Conservation (phyloP, 2,329 filamentous ascomycete species). For the Beauveria bassiana region DNA sequence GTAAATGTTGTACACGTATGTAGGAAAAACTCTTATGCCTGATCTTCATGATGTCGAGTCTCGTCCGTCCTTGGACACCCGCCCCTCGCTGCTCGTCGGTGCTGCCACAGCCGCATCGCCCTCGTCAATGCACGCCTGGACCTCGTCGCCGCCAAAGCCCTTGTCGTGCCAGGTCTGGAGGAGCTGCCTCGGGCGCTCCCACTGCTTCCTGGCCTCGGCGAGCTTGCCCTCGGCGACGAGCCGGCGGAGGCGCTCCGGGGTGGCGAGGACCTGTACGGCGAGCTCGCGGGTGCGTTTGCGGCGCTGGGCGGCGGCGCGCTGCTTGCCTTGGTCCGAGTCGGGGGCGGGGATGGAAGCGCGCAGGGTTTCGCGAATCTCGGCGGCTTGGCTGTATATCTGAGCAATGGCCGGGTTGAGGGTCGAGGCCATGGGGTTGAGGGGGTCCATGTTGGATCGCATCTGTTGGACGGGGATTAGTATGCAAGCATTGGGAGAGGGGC, state of each 20-base stretch:
- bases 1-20: not conserved
- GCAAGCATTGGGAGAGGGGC: not conserved
- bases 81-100: constrained; percentile 7
- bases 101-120: constrained; percentile 41
- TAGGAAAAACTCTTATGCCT: not conserved
- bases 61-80: constrained; percentile 16
- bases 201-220: constrained; percentile 52
- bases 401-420: constrained; percentile 67
- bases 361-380: constrained; percentile 44
- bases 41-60: constrained; percentile 2
- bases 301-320: constrained; percentile 25
- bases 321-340: constrained; percentile 29
- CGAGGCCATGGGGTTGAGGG: constrained; percentile 63
- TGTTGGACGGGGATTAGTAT: constrained; percentile 20
- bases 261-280: constrained; percentile 54
- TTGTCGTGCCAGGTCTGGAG: constrained; percentile 46
- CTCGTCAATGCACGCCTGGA: constrained; percentile 44
- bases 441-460: constrained; percentile 78
- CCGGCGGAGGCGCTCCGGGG: constrained; percentile 49
- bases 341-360: constrained; percentile 40
- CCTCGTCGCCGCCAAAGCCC: constrained; percentile 47
- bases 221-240: constrained; percentile 52
- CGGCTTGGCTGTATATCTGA: constrained; percentile 61
- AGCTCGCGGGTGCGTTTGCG: constrained; percentile 42
- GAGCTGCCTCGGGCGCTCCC: constrained; percentile 45